Evolutionary conservation across 306 rosid species (phyloP).

Genomic region (Sechiopsis laciniata): DNA sequence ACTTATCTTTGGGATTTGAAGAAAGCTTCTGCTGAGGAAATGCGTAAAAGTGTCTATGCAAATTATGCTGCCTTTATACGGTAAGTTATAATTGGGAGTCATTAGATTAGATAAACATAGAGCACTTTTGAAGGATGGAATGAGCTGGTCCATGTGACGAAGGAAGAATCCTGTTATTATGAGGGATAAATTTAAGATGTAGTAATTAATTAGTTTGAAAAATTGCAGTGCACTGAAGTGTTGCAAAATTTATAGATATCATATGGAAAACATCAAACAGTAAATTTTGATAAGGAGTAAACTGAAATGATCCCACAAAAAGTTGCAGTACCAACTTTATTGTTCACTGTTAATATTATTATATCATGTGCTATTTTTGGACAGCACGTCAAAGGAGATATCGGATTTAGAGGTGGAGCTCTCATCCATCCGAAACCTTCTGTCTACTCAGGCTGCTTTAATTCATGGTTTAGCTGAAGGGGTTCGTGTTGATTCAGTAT

Average conservation of each 20-base stretch:
- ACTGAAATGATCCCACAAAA: background rate
- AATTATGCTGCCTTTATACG: constrained; percentile 93
- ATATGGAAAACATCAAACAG: background rate
- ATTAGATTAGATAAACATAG: too few species aligned
- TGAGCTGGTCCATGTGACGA: too few species aligned
- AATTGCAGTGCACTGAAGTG: background rate
- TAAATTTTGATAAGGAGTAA: constrained; percentile 3
- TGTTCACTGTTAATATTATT: too few species aligned
- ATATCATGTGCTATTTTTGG: constrained; percentile 31
- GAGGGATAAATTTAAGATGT: too few species aligned
- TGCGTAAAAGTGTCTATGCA: constrained; percentile 98
- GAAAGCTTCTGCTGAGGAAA: constrained; percentile 94
- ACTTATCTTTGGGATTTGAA: constrained; percentile 73
- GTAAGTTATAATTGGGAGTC: constrained; percentile 36
- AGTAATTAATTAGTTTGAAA: background rate
- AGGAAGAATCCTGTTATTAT: too few species aligned
- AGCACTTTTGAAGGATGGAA: too few species aligned
- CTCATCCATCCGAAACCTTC: constrained; percentile 87
- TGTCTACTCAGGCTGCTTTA: constrained; percentile 90
- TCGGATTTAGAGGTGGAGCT: constrained; percentile 96
- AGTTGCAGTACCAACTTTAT: background rate
- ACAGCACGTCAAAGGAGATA: constrained; percentile 95
- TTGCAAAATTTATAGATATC: background rate
- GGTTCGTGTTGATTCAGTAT: constrained; percentile 53
- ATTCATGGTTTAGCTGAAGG: constrained; percentile 97